Base-by-base conservation (phyloP, 2,329 filamentous ascomycete species). In the Penicillium crustosum region DNA sequence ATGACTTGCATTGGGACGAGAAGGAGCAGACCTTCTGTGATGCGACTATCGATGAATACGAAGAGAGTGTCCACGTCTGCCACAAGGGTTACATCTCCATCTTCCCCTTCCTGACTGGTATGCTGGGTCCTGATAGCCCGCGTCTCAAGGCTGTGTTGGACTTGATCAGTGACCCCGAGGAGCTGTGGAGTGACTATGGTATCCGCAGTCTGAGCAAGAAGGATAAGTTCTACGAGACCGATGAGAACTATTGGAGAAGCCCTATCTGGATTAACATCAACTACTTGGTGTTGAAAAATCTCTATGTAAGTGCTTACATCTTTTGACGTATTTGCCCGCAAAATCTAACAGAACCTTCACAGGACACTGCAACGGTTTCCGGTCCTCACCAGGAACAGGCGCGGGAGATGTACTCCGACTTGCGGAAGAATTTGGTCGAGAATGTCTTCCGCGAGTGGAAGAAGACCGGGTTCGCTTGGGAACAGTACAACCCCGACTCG, bases 241-340 rank as follows among this genome's bases (percentile, higher is more conserved):
- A 82, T 2, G 94, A 99, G 79, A 97, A 99, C 75, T 99, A 99
- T 80, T 99, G 94, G 93, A 85, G 92, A 61, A 90, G 91, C 63
- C 92, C 94, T 0, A 84, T 97, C 25, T 97, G 93, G 93, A 89
- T 97, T 70, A 94, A 94, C 71, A 92, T 97, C 65, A 97, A 97
- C 78, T 97, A 96, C 75, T 80, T 97, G 67, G 87, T 90, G 50
- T 78, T 97, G 52, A 85, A 87, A 64, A 87, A 90, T 70, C 85
- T 97, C 31, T 81, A 88, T 64, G 90, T 93, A 81, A 79, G 89
- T 82, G n/a, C 45, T 67, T n/a, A 31, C 54, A 29, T 50, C 19
- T 50, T 27, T 51, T 39, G 5, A 44, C 33, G 7, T 42, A 36
- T 33, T 45, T 43, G 49, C 38, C 47, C n/a, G 27, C 19, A 41